phyloP scores from a whole-genome alignment of 73 alveolate species.

The Paramecium biaurelia region DNA sequence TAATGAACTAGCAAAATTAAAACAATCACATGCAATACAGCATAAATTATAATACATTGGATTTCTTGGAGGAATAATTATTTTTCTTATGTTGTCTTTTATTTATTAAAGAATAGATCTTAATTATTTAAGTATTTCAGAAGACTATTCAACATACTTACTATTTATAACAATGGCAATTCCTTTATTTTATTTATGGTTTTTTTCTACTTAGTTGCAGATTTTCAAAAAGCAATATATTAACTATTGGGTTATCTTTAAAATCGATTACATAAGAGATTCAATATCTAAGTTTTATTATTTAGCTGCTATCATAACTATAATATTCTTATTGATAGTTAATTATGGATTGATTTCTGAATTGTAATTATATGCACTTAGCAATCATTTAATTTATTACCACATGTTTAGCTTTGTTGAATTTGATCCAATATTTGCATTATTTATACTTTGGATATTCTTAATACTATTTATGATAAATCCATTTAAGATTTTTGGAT shows the following conservation, averaged over 20 bases:
- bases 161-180: not conserved
- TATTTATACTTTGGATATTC: not conserved
- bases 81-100: not conserved
- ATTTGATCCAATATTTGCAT: not conserved
- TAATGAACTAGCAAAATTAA: not conserved
- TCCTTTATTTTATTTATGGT: not conserved
- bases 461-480: not conserved
- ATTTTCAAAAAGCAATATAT: not conserved
- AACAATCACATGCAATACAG: not conserved
- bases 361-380: not conserved
- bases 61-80: not conserved
- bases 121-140: not conserved
- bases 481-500: not conserved
- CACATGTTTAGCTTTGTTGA: not conserved
- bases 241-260: not conserved
- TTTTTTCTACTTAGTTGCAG: not conserved
- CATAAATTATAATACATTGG: not conserved
- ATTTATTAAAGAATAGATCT: constrained; percentile 11
- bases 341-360: not conserved
- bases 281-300: not conserved
- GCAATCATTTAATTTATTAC: not conserved
- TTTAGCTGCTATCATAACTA: not conserved
- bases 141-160: not conserved
- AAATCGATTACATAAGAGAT: not conserved
- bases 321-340: not conserved